These are phyloP conservation scores for Russula brevipes DNA, from an alignment of 768 basidiomycete species.

Conservation along the genomic window DNA sequence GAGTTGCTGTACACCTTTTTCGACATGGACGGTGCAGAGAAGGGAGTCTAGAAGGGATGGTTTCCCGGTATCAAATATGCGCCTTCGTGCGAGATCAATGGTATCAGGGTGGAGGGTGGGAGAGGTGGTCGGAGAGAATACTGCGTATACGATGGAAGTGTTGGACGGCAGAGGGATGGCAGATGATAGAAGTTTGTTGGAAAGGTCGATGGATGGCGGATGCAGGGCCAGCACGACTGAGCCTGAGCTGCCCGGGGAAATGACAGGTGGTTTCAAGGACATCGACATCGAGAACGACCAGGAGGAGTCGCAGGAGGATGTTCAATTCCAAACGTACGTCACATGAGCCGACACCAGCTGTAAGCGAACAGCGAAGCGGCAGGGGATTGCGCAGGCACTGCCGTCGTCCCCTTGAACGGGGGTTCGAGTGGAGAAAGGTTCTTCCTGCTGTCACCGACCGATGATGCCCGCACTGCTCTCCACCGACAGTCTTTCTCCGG, in stretches of 20 bases:
- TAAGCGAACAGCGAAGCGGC: background rate
- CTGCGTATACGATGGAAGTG: slow-evolving; percentile 42
- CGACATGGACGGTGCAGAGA: slow-evolving; percentile 47
- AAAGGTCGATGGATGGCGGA: slow-evolving; percentile 33
- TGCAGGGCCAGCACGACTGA: slow-evolving; percentile 30
- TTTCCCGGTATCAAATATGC: slow-evolving; percentile 39
- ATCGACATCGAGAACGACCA: slow-evolving; percentile 29
- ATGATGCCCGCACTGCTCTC: slow-evolving; percentile 2
- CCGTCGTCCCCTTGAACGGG: background rate
- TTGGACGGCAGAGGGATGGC: slow-evolving; percentile 42
- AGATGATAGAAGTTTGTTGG: slow-evolving; percentile 44
- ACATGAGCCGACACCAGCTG: slow-evolving; percentile 9
- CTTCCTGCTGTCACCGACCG: background rate
- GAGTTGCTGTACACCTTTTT: slow-evolving; percentile 41
- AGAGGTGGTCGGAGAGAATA: slow-evolving; percentile 37
- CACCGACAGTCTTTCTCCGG: background rate
- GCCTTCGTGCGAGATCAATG: slow-evolving; percentile 54
- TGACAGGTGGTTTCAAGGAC: slow-evolving; percentile 28
- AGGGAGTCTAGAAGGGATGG: slow-evolving; percentile 45
- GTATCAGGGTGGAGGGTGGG: slow-evolving; percentile 34
- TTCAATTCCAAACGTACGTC: slow-evolving; percentile 1
- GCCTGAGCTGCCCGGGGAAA: slow-evolving; percentile 33
- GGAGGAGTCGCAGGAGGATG: background rate
- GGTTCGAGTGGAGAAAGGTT: background rate
- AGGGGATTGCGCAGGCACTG: background rate